Conservation (phyloP, 1,284 basidiomycete species). For the Ustilago cynodontis region DNA sequence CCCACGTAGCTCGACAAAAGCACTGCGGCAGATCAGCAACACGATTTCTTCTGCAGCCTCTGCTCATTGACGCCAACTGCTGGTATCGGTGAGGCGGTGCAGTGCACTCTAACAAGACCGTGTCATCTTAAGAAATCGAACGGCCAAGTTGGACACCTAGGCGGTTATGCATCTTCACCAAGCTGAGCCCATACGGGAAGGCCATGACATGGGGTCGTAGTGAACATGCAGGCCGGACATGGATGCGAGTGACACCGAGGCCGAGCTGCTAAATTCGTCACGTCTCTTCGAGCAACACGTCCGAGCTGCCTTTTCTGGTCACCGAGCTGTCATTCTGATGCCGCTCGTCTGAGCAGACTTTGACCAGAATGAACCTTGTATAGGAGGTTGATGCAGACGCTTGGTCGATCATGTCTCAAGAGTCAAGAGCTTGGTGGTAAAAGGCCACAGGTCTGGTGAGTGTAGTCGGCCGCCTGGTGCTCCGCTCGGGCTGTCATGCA, state of each 20-base stretch:
- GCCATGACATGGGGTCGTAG: slow-evolving; percentile 14
- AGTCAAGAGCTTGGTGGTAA: background rate
- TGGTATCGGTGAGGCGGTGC: background rate
- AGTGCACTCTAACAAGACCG: background rate
- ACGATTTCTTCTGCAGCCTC: background rate
- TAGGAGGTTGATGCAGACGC: background rate
- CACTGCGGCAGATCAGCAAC: background rate
- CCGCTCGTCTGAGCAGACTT: background rate
- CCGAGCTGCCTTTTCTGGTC: slow-evolving; percentile 24
- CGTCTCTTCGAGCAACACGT: slow-evolving; percentile 22
- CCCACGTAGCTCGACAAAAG: background rate
- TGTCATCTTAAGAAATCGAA: background rate
- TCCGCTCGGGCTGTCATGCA: slow-evolving; percentile 12
- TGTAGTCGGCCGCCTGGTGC: background rate
- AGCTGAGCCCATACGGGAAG: background rate
- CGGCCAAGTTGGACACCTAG: background rate
- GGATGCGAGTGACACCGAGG: slow-evolving; percentile 40
- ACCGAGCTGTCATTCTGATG: slow-evolving; percentile 18
- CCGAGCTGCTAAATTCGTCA: slow-evolving; percentile 22
- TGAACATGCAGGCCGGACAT: slow-evolving; percentile 33
- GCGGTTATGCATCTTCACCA: background rate
- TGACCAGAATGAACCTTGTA: background rate
- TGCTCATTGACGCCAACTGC: background rate
- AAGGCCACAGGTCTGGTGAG: background rate
- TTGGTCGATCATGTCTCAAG: background rate